Base-by-base conservation (phyloP, 164 flowering plant species). In the Echeveria elegans region DNA sequence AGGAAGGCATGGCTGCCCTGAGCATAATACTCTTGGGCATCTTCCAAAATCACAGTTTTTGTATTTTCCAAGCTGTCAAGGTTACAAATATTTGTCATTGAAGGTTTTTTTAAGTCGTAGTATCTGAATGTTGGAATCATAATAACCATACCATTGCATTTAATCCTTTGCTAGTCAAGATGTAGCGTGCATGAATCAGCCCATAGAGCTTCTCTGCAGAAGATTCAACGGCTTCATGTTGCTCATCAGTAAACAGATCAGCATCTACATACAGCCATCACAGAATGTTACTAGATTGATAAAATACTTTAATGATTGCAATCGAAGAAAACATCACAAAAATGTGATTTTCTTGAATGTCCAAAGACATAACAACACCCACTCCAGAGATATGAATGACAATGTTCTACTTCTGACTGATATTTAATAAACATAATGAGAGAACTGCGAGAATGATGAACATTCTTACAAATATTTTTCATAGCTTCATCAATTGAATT, bases 1-100 rank as follows among this genome's bases (percentile, higher is more conserved):
- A 62, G 37, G 65, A 62, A 62, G 65, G 40, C 65, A 62, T n/a
- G 65, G 41, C 37, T 62, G 65, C 15, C 65, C 37, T 29, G 65
- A 1, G 10, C 65, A 62, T 21, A 31, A 37, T 24, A 62, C 36
- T 62, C 65, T 62, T 1, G 65, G 65, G 41, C 65, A 62, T 62
- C 40, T 62, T 21, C 65, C 36, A 6, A 62, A 62, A 30, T 29
- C 65, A 34, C n/a, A 12, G 41, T 18, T 32, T 32, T 62, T 62
- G 41, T 62, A 62, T 37, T 62, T 62, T 16, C 37, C 40, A 37
- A 37, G 40, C 65, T 30, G 65, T 52, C 7, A 52, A 21, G 58
- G 58, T 52, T 21, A 52, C 58, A 21, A 52, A 32, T 18, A 4
- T 23, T 18, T 31, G 40, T 62, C 5, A 37, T 23, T 41, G 16